Evolutionary conservation across 345 rosid species (phyloP), one percentile per base, ranked within the genome.

Genomic region (Citrus sp.): DNA sequence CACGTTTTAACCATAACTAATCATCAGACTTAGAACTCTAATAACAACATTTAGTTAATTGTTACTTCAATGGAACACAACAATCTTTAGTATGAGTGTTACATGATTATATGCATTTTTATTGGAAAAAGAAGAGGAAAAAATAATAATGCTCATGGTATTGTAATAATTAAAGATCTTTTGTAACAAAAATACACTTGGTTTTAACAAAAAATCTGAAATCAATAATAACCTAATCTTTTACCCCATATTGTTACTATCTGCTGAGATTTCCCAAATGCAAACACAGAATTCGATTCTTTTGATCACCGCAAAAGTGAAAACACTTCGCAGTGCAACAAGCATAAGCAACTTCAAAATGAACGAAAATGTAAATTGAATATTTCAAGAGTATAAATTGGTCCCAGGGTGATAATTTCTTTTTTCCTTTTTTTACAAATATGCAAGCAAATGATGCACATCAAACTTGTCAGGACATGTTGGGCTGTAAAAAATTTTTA

Each of bases 401-500:
- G 40, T 64, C 40, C 58, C n/a, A 25, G 10, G 73, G 40, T 5
- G 5, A 70, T 70, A 30, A 49, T 7, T 28, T 46, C 18, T 10
- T 46, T 3, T 13, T 46, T 46, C 14, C 51, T 3, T 12, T 40
- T 40, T 74, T 61, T 59, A 74, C 77, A 61, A 40, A 28, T 27
- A 62, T 42, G 69, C 69, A 74, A 63, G 63, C 58, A 30, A 27
- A 74, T 61, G 58, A 40, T 74, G 35, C 67, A 74, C 55, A 27
- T 40, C 10, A 74, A 74, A 74, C 58, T 74, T 28, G 30, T 61
- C 77, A 40, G 10, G 24, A 63, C 40, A 60, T 60, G 35, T 38
- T 60, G 56, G 60, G 63, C 77, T 42, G 28, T 61, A 74, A 74
- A 46, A 37, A 74, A 40, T 62, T 74, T 68, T 62, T 46, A 38